Conservation (phyloP, 2,329 filamentous ascomycete species). For the Aspergillus brasiliensis region DNA sequence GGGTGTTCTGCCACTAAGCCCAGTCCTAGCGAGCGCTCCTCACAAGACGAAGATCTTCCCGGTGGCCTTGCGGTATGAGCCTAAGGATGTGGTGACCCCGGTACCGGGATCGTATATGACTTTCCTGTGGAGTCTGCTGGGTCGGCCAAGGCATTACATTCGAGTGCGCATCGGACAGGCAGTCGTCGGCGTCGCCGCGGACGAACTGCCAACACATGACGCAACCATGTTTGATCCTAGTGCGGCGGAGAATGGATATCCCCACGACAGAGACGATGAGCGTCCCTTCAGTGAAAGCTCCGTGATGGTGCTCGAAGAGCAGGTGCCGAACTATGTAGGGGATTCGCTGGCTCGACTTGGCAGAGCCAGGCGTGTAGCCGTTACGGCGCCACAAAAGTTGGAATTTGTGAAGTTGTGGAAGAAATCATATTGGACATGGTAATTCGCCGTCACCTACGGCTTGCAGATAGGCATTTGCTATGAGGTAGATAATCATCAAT, state of each 20-base stretch:
- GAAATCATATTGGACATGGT: constrained; percentile 41
- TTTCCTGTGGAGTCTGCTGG: constrained; percentile 86
- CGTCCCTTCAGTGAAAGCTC: constrained; percentile 15
- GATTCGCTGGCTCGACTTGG: constrained; percentile 87
- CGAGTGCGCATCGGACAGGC: constrained; percentile 85
- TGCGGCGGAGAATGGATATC: constrained; percentile 37
- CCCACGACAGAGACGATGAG: constrained; percentile 37
- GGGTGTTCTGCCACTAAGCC: constrained; percentile 81
- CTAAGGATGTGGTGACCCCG: constrained; percentile 86
- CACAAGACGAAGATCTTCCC: constrained; percentile 79
- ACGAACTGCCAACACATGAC: constrained; percentile 11
- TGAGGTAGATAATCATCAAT: not conserved
- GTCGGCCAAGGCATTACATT: constrained; percentile 83
- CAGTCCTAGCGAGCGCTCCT: constrained; percentile 69
- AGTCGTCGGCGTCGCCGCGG: constrained; percentile 46
- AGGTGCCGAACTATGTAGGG: constrained; percentile 73
- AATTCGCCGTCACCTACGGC: constrained; percentile 1
- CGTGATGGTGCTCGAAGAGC: constrained; percentile 58
- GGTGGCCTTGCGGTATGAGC: constrained; percentile 84
- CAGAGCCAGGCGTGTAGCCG: constrained; percentile 81
- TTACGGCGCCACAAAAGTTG: constrained; percentile 80
- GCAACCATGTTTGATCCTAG: too few relatives aligned
- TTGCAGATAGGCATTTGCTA: not conserved
- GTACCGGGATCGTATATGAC: constrained; percentile 70
- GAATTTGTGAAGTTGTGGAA: constrained; percentile 76